Evolutionary conservation across 768 basidiomycete species (phyloP).

Genomic region (Termitomyces sp.): DNA sequence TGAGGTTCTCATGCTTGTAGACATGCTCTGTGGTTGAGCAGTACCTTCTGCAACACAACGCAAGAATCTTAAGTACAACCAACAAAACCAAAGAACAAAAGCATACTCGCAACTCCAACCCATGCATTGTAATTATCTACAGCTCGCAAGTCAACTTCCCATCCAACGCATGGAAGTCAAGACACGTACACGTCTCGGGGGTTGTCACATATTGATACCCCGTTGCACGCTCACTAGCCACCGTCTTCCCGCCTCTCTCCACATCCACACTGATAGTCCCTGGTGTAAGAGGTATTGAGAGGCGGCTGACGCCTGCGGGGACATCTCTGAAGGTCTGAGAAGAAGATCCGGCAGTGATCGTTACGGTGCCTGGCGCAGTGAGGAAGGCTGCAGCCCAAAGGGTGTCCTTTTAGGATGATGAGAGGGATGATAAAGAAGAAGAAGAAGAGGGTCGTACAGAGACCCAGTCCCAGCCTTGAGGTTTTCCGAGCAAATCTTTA

Average conservation of each 20-base stretch:
- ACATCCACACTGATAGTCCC: conserved; percentile 55
- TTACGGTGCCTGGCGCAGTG: conserved; percentile 45
- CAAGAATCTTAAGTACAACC: not conserved
- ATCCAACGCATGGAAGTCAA: conserved; percentile 6
- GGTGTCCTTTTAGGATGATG: conserved; percentile 34
- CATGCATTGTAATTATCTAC: conserved; percentile 63
- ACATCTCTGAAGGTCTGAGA: conserved; percentile 34
- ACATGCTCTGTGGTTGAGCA: not conserved
- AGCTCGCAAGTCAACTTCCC: not conserved
- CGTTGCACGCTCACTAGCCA: conserved; percentile 41
- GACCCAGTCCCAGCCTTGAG: conserved; percentile 44
- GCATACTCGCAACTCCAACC: conserved; percentile 41
- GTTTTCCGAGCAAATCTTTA: conserved; percentile 38
- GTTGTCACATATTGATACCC: conserved; percentile 35
- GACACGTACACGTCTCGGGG: conserved; percentile 28
- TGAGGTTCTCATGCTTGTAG: not conserved
- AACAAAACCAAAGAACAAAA: not conserved
- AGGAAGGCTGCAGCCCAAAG: conserved; percentile 66
- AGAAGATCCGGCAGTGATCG: conserved; percentile 38
- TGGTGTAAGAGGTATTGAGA: conserved; percentile 50
- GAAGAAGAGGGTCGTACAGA: conserved; percentile 30
- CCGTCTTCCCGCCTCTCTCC: conserved; percentile 40
- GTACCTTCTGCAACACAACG: not conserved
- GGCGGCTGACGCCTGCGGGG: conserved; percentile 51
- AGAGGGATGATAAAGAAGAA: not conserved